Evolutionary conservation across 371 early-diverging fungal species (phyloP), one percentile per base, ranked within the genome.

Genomic region (Chytridiales sp.): DNA sequence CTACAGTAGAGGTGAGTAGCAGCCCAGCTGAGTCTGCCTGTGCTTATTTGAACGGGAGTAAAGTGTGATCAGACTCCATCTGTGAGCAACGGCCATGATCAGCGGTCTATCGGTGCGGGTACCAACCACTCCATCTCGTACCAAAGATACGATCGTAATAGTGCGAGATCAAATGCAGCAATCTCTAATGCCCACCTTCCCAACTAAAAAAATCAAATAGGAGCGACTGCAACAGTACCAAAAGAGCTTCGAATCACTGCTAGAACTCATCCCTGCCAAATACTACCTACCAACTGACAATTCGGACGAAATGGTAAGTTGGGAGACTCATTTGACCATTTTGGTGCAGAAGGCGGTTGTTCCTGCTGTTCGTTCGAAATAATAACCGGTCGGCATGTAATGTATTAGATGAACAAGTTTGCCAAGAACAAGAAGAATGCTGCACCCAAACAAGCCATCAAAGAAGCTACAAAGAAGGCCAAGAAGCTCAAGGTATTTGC

Each of bases 381-480:
- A 22, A 11, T 54, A 22, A 2, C 29, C 2, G 17, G 11, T 17
- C 11, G 26, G 8, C 11, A 1, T 3, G 31, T 5, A 8, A 31
- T 30, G 22, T 21, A n/a, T n/a, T 68, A 81, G 73, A 72, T 73
- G 47, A 77, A 77, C 35, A 80, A 78, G 64, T 85, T 76, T 62
- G 76, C 76, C 70, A 82, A 87, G 56, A 89, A 87, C 67, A 87
- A 87, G 64, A 82, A 85, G 65, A 83, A 85, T 68, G 80, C 78
- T 64, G 87, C 87, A 39, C 88, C 89, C 24, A 88, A 90, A 62
- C 87, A 87, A 70, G 84, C 77, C 27, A 76, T 86, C 60, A 90
- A 90, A 72, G 88, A 88, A 51, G 82, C 80, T 22, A 79, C 86
- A 48, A 87, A 85, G 70, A 87, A 87, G 61, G 90, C 90, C 21